phyloP scores from a whole-genome alignment of 108 stramenopile species.

The Cyclotella atomus region DNA sequence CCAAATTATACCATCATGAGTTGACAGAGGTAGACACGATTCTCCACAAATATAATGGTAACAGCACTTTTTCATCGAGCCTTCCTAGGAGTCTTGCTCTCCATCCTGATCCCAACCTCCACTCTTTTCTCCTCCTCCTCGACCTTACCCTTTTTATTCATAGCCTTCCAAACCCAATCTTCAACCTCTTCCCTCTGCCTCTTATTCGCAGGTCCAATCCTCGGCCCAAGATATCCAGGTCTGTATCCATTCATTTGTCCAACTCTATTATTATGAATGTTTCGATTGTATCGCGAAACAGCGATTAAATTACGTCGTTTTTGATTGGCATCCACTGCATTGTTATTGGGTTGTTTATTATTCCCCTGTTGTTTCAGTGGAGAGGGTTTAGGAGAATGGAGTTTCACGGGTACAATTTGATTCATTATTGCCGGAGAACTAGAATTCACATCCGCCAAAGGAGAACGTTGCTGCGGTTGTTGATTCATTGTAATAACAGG shows the following conservation, averaged over 20 bases:
- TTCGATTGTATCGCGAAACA: neutral
- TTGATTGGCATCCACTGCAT: neutral
- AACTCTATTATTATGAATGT: neutral
- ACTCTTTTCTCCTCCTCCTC: neutral
- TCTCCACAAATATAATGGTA: too few species aligned
- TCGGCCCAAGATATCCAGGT: too few species aligned
- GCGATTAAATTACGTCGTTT: slow-evolving; percentile 5
- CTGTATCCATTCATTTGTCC: neutral
- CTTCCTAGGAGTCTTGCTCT: too few species aligned
- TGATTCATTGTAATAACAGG: neutral
- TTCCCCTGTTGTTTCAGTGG: neutral
- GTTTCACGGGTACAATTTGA: too few species aligned
- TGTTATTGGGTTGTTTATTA: neutral
- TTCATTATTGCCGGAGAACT: neutral
- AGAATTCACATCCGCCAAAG: neutral
- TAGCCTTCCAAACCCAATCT: neutral
- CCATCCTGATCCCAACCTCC: neutral
- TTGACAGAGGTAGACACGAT: too few species aligned
- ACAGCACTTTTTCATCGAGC: too few species aligned
- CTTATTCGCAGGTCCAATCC: too few species aligned
- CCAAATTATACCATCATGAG: too few species aligned
- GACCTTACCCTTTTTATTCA: slow-evolving; percentile 1
- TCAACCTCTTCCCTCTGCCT: neutral
- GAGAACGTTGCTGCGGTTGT: neutral
- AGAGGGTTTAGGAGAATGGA: neutral